phyloP scores from a whole-genome alignment of 2,329 filamentous ascomycete genomes.

The Hypoxylon sp. region DNA sequence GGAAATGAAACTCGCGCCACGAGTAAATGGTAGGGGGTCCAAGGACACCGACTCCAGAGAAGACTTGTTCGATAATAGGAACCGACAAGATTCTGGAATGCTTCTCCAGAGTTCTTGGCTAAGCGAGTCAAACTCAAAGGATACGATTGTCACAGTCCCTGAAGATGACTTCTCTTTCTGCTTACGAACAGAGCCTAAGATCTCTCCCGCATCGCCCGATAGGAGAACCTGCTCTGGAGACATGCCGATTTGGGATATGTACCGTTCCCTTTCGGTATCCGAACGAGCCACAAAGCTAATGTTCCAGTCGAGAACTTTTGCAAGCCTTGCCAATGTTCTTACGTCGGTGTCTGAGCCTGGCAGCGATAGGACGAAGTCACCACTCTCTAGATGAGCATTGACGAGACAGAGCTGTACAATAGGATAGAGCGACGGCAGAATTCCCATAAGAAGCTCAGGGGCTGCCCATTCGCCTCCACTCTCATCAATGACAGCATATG shows the following conservation, averaged over 20 bases:
- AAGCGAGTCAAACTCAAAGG: conserved; percentile 17
- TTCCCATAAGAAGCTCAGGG: neutral
- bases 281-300: conserved; percentile 4
- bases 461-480: neutral
- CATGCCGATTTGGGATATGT: conserved; percentile 8
- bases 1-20: conserved; percentile 22
- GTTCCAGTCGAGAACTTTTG: conserved; percentile 4
- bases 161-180: neutral
- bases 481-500: conserved; percentile 10
- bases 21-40: conserved; percentile 17
- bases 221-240: conserved; percentile 9
- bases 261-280: conserved; percentile 2
- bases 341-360: conserved; percentile 10
- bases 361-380: conserved; percentile 8
- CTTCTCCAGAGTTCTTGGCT: conserved; percentile 23
- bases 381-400: conserved; percentile 9
- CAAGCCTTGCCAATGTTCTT: neutral
- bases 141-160: conserved; percentile 4
- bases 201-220: conserved; percentile 1
- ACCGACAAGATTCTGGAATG: conserved; percentile 11
- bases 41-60: conserved; percentile 1
- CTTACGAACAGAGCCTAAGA: neutral
- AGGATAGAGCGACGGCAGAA: conserved; percentile 1
- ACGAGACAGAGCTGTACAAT: conserved; percentile 6
- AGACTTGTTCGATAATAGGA: conserved; percentile 9